These are phyloP conservation scores for Trifolium dubium DNA, from an alignment of 306 rosid species.

Conservation along the genomic window DNA sequence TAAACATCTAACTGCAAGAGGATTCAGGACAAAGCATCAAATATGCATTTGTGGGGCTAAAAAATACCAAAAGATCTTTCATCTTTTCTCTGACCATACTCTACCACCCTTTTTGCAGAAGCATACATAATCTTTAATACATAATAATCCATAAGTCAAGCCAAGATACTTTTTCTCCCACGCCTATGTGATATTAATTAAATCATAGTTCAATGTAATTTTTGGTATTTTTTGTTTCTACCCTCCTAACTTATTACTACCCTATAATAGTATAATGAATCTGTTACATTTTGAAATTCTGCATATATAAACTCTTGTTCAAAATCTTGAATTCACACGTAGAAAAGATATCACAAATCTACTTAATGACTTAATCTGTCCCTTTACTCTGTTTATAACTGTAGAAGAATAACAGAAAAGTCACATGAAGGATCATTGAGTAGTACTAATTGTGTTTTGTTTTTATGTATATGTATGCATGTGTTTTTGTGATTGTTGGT, in stretches of 20 bases:
- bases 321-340: conserved; percentile 10
- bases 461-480: conserved; percentile 16
- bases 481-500: conserved; percentile 41
- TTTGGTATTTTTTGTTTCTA: conserved; percentile 23
- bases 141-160: too few relatives aligned
- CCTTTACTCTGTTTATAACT: neutral
- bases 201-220: conserved; percentile 3
- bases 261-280: conserved; percentile 6
- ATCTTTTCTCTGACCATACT: conserved; percentile 50
- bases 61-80: conserved; percentile 37
- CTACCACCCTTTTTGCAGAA: conserved; percentile 57
- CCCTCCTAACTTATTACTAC: conserved; percentile 11
- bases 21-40: conserved; percentile 1
- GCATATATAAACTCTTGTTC: neutral
- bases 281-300: neutral
- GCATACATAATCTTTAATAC: conserved; percentile 39
- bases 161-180: conserved; percentile 18
- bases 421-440: conserved; percentile 35
- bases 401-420: conserved; percentile 5
- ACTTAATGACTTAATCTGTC: too few relatives aligned
- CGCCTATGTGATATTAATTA: conserved; percentile 36
- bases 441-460: conserved; percentile 22
- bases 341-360: conserved; percentile 33
- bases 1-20: conserved; percentile 25
- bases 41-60: conserved; percentile 57